A percentile compares a stretch with the other conserved stretches of the same genome.
phyloP scores from a whole-genome alignment of 225 moss, liverwort and hornwort species.

The Rhytidiadelphus loreus region DNA sequence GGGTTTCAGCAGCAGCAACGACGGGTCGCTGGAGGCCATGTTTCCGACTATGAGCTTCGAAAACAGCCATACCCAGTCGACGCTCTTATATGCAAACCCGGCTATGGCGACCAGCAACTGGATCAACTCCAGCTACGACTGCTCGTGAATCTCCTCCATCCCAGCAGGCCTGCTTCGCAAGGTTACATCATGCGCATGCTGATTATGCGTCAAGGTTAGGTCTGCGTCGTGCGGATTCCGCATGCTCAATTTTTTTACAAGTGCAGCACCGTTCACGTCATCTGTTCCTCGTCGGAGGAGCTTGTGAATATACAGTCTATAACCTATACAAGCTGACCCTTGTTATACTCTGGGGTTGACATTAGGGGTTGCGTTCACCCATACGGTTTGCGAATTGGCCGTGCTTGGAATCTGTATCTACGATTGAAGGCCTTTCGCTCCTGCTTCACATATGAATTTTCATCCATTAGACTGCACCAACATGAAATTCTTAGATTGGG shows the following conservation, averaged over 20 bases:
- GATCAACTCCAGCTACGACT: neutral
- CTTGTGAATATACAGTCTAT: neutral
- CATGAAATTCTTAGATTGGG: neutral
- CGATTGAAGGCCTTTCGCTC: neutral
- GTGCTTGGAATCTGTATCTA: neutral
- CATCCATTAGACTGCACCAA: no score
- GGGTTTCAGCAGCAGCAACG: neutral
- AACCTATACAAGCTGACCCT: neutral
- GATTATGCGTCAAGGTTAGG: neutral
- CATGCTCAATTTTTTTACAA: neutral
- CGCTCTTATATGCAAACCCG: neutral
- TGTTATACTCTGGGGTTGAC: neutral
- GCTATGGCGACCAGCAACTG: neutral
- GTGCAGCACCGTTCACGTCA: neutral
- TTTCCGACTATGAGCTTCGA: slow-evolving; percentile 10
- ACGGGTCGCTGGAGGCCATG: slow-evolving; percentile 21
- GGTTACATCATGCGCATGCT: neutral
- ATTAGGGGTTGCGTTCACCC: neutral
- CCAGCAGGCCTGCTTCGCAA: neutral
- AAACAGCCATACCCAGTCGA: neutral
- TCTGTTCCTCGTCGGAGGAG: neutral
- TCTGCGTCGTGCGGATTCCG: neutral
- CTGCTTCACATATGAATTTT: no score
- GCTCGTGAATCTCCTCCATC: neutral
- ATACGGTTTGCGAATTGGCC: neutral